Evolutionary conservation across 2,329 filamentous ascomycete species (phyloP), one percentile per base, ranked within the genome.

Genomic region (Chrysoporthe austroafricana): DNA sequence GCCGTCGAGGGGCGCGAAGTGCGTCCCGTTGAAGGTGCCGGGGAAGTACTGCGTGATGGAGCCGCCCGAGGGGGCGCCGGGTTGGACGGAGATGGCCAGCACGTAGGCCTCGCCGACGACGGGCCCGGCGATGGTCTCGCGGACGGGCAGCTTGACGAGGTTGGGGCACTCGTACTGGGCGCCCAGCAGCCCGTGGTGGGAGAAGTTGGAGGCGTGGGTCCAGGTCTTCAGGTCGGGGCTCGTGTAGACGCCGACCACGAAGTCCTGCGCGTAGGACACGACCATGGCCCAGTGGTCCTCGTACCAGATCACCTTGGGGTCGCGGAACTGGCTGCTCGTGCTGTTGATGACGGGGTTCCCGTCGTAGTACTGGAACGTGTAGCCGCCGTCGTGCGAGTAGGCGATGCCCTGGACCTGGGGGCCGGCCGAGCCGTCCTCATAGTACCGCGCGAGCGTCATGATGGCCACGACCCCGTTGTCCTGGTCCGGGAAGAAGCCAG

Each of bases 101-200:
- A 86, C 77, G 76, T 75, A 82, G n/a, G 76, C 71, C 26, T 81
- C 76, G 57, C 82, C 79, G 3, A 77, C 64, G 68, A 79, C 70
- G 16, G 44, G 34, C 8, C 70, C 69, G 21, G 71, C 72, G 43
- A 62, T 66, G 21, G 63, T 64, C 62, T 74, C 72, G 6, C 73
- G 72, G 4, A 87, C 79, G 0, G 85, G 85, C 66, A 90, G 83
- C 43, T 81, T 78, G 1, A 90, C 81, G 48, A 90, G 75, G 70
- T 89, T 90, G 0, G 88, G 88, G 63, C 88, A 90, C 74, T 90
- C 88, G 72, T 88, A 90, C 72, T 89, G 85, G 0, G 83, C 72
- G 5, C 84, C 88, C 3, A 84, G 79, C 2, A 86, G 77, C 18
- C 83, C 85, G 58, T 82, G 76, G 67, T 82, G 77, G 3, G 84